Evolutionary conservation across 345 rosid genomes (phyloP).

Genomic region (Melaleuca quinquenervia): DNA sequence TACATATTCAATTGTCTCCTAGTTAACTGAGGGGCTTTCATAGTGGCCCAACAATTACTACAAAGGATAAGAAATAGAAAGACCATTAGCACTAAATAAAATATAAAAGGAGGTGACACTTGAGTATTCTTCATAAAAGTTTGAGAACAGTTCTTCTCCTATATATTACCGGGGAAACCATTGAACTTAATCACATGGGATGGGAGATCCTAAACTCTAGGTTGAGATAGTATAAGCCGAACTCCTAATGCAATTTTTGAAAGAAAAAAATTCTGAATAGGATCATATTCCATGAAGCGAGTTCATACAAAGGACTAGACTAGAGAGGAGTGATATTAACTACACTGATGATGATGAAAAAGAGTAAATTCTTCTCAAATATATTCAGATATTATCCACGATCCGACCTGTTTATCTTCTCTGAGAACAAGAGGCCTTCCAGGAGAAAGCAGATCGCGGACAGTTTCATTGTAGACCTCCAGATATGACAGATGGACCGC

Average conservation of each 20-base stretch:
- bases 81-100: neutral
- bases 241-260: neutral
- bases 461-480: constrained; percentile 89
- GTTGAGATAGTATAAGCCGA: neutral
- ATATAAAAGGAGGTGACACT: neutral
- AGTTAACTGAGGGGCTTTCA: neutral
- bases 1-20: neutral
- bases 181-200: neutral
- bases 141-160: neutral
- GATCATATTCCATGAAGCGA: neutral
- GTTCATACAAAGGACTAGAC: neutral
- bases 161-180: neutral
- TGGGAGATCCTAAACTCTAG: neutral
- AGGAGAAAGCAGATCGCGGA: constrained; percentile 89
- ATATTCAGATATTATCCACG: neutral
- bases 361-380: neutral
- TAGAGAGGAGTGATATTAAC: neutral
- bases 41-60: neutral
- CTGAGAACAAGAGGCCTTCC: constrained; percentile 93
- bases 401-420: constrained; percentile 78
- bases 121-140: neutral
- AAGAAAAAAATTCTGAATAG: neutral
- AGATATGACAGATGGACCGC: constrained; percentile 88
- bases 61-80: neutral
- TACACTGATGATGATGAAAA: neutral